A percentile compares a stretch with the other conserved stretches of the same genome.
Conservation (phyloP, 768 basidiomycete species). For the Xerocomus brunneocitrinus region DNA sequence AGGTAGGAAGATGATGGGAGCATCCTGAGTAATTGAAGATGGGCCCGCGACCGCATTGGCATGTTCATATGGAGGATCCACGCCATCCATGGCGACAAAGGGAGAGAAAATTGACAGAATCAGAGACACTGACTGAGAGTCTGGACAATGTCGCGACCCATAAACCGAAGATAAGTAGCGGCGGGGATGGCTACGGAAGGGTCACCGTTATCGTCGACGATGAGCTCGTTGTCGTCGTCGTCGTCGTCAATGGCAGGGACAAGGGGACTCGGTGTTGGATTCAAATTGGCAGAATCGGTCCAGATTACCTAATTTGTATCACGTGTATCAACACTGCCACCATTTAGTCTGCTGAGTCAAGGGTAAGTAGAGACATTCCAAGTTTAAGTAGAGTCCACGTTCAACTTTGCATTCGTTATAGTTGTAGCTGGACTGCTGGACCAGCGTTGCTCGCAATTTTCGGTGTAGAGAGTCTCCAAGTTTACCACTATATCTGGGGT, state of each 20-base stretch:
- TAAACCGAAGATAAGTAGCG: slow-evolving; percentile 4
- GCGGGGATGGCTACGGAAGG: not conserved
- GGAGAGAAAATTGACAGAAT: slow-evolving; percentile 17
- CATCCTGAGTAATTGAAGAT: slow-evolving; percentile 35
- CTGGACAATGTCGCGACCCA: slow-evolving; percentile 12
- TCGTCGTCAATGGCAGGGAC: slow-evolving; percentile 34
- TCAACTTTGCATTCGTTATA: too few relatives aligned
- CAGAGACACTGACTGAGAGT: slow-evolving; percentile 19
- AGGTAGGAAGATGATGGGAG: slow-evolving; percentile 25
- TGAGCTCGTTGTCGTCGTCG: slow-evolving; percentile 28
- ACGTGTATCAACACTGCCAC: slow-evolving; percentile 25
- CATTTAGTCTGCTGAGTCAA: not conserved
- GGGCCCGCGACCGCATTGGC: slow-evolving; percentile 63
- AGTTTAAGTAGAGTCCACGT: too few relatives aligned
- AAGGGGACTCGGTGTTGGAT: slow-evolving; percentile 32
- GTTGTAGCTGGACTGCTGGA: too few relatives aligned
- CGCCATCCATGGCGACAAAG: slow-evolving; percentile 29
- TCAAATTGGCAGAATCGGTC: slow-evolving; percentile 23
- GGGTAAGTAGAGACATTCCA: too few relatives aligned
- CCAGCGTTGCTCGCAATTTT: too few relatives aligned
- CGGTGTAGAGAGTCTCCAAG: too few relatives aligned
- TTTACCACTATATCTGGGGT: too few relatives aligned
- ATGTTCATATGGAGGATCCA: slow-evolving; percentile 27
- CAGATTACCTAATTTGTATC: slow-evolving; percentile 30
- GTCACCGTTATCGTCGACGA: slow-evolving; percentile 29